Evolutionary conservation across 345 rosid genomes (phyloP), one percentile per base, ranked within the genome.

Genomic region (Citrus trifoliata): DNA sequence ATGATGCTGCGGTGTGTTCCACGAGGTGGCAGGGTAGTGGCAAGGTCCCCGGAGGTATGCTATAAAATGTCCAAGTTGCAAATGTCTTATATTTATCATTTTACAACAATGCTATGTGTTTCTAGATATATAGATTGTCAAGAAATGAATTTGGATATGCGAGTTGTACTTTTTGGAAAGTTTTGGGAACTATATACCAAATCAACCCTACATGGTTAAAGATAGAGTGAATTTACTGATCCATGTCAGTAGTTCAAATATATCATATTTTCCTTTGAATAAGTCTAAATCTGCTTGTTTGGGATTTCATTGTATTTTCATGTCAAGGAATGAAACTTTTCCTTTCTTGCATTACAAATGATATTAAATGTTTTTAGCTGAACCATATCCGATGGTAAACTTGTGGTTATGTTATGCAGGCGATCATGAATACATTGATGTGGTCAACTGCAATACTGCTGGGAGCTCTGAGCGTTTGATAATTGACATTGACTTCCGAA

Each of bases 11-110:
- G 27, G 95, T 95, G 38, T 95, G 99, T 71, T 76, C 89, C 21
- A 87, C 96, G 7, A 88, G 88, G 85, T 95, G 99, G 97, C 93
- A 87, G 87, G 91, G 93, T 62, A 72, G 83, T 56, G 88, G 92
- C 84, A 95, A 90, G 88, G 96, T 93, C 67, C 98, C 97, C 28
- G 98, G 98, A 88, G 99, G 99, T 95, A 88, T 65, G 87, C 79
- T 38, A 59, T 80, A 32, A 30, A 69, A 48, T 51, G 12, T 42
- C 68, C 28, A 16, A 71, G 64, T 60, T 76, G 21, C 70, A 67
- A 10, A 25, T 58, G 37, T 67, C 69, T 60, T 14, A 10, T 33
- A 19, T 53, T 55, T 66, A 33, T 24, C 30, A 24, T 6, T 61
- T 25, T 68, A n/a, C 32, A 3, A 1, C 25, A n/a, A 68, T 10